A percentile compares a stretch with the other conserved stretches of the same genome.
These are phyloP conservation scores for Durio zibethinus DNA, from an alignment of 345 rosid genomes.

Conservation along the genomic window DNA sequence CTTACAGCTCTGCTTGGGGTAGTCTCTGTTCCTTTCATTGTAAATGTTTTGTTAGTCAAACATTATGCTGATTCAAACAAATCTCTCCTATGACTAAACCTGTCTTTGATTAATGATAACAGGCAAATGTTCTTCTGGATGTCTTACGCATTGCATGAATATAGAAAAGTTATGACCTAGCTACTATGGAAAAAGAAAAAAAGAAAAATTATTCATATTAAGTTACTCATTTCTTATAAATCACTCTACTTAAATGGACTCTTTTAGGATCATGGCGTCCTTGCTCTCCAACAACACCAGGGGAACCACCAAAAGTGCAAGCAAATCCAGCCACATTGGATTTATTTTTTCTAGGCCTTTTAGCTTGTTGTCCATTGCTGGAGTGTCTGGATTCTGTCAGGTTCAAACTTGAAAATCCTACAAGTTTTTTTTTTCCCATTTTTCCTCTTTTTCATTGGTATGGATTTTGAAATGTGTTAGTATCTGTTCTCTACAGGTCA, in stretches of 20 bases:
- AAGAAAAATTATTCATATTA: background rate
- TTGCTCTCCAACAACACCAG: slow-evolving; percentile 76
- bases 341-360: slow-evolving; percentile 53
- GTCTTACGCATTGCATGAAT: background rate
- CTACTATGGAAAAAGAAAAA: background rate
- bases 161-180: background rate
- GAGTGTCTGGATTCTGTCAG: slow-evolving; percentile 91
- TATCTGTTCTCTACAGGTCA: slow-evolving; percentile 20
- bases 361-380: slow-evolving; percentile 69
- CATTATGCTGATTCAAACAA: background rate
- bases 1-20: slow-evolving; percentile 73
- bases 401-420: slow-evolving; percentile 24
- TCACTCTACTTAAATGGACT: background rate
- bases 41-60: background rate
- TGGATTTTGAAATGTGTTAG: background rate
- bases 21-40: slow-evolving; percentile 12
- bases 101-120: background rate
- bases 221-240: background rate
- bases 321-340: slow-evolving; percentile 53
- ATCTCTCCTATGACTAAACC: background rate
- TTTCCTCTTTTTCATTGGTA: background rate
- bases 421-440: background rate
- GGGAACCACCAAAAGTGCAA: slow-evolving; percentile 72
- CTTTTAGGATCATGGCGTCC: slow-evolving; percentile 57
- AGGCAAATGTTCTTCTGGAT: background rate